Conservation (phyloP, 2,329 filamentous ascomycete genomes). For the Penicillium sp. region DNA sequence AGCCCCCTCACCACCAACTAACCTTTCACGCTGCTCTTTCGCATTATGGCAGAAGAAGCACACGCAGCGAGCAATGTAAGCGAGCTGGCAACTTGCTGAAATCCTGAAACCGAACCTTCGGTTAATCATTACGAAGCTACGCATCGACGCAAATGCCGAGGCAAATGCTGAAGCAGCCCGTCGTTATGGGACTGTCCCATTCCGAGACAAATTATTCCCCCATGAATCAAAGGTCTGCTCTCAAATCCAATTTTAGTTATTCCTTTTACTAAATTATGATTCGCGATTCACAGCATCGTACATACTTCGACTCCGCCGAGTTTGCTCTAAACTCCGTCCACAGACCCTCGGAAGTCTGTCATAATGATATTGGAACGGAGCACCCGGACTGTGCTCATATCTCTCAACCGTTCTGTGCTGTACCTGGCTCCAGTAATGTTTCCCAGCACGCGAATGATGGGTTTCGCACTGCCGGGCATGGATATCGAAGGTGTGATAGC, state of each 20-base stretch:
- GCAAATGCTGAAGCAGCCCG: neutral
- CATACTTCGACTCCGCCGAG: neutral
- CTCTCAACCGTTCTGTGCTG: neutral
- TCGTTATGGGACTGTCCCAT: neutral
- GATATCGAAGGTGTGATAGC: neutral
- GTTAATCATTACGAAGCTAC: neutral
- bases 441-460: neutral
- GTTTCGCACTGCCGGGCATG: neutral
- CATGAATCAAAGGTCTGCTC: neutral
- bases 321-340: neutral
- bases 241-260: neutral
- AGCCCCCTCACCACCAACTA: neutral
- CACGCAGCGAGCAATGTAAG: neutral
- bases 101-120: neutral
- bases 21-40: neutral
- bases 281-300: neutral
- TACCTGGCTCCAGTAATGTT: neutral
- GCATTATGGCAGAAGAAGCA: neutral
- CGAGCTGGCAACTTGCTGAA: neutral
- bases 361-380: neutral
- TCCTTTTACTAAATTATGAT: neutral
- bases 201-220: neutral
- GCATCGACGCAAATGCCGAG: neutral
- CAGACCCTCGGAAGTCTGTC: neutral
- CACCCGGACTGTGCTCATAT: neutral